Percentiles rank a stretch among this genome's conserved stretches.
These are phyloP conservation scores for Macadamia tetraphylla DNA, from an alignment of 164 flowering plant species.

Conservation along the genomic window DNA sequence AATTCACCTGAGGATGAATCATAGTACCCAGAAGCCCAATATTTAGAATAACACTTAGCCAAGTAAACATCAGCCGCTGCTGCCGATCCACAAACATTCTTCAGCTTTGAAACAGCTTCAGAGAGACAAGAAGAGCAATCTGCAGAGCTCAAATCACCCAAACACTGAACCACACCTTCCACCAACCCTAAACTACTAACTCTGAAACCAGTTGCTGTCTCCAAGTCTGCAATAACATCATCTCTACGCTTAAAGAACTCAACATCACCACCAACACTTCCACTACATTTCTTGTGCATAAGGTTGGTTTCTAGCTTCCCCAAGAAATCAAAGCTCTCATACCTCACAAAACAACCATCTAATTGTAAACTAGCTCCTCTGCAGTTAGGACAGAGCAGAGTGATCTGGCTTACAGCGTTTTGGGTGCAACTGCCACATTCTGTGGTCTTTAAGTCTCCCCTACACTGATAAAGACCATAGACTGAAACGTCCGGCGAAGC, in stretches of 20 bases:
- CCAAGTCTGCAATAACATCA: conserved; percentile 70
- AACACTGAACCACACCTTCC: conserved; percentile 75
- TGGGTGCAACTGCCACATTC: conserved; percentile 58
- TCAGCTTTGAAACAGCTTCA: conserved; percentile 58
- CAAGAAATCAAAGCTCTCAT: conserved; percentile 57
- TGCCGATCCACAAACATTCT: conserved; percentile 72
- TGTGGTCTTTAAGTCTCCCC: conserved; percentile 50
- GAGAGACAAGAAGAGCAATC: conserved; percentile 67
- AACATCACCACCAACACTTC: conserved; percentile 38
- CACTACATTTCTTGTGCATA: conserved; percentile 66
- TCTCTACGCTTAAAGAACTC: conserved; percentile 69
- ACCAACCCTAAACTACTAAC: conserved; percentile 62
- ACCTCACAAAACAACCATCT: conserved; percentile 60
- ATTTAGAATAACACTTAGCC: conserved; percentile 78
- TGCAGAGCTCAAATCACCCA: conserved; percentile 52
- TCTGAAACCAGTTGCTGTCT: conserved; percentile 43
- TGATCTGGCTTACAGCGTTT: conserved; percentile 52
- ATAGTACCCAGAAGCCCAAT: conserved; percentile 86
- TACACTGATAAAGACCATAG: conserved; percentile 80
- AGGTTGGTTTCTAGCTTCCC: conserved; percentile 54
- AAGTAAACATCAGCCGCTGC: conserved; percentile 74
- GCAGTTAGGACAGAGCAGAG: conserved; percentile 53
- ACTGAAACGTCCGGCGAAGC: conserved; percentile 29
- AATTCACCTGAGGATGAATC: conserved; percentile 39
- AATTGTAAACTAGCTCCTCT: conserved; percentile 62